These are phyloP conservation scores for Leccinum rimulosum DNA, from an alignment of 768 basidiomycete genomes.

Conservation along the genomic window DNA sequence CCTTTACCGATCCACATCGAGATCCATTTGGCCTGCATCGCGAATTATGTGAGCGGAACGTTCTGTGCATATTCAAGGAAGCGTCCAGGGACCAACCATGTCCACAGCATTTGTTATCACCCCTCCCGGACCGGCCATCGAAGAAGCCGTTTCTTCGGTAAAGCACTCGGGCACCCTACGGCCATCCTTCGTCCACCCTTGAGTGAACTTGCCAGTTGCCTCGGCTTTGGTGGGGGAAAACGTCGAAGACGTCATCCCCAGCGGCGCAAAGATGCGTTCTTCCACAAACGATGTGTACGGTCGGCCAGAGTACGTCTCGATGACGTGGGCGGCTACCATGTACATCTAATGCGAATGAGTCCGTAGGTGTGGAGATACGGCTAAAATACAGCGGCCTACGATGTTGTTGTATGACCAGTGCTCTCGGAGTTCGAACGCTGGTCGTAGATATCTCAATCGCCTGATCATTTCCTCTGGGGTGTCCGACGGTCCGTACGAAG, in stretches of 20 bases:
- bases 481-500: constrained; percentile 29
- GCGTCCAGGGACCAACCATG: constrained; percentile 32
- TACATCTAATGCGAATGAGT: constrained; percentile 36
- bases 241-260: constrained; percentile 42
- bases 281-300: constrained; percentile 41
- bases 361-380: neutral
- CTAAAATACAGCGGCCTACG: constrained; percentile 14
- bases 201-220: constrained; percentile 31
- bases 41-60: neutral
- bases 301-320: constrained; percentile 32
- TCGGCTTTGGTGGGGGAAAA: constrained; percentile 35
- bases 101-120: constrained; percentile 43
- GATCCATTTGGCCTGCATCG: constrained; percentile 39
- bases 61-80: neutral
- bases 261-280: constrained; percentile 40
- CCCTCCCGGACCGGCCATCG: constrained; percentile 40
- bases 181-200: constrained; percentile 33
- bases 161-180: constrained; percentile 35
- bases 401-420: constrained; percentile 40
- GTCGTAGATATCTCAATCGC: constrained; percentile 31
- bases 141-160: constrained; percentile 20
- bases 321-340: constrained; percentile 32
- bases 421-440: constrained; percentile 36
- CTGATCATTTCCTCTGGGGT: constrained; percentile 21
- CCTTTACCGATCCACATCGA: constrained; percentile 35